Percentiles rank a stretch among this genome's conserved stretches.
Conservation (phyloP, 371 early-diverging fungal species). For the Enterocytospora artemiae region DNA sequence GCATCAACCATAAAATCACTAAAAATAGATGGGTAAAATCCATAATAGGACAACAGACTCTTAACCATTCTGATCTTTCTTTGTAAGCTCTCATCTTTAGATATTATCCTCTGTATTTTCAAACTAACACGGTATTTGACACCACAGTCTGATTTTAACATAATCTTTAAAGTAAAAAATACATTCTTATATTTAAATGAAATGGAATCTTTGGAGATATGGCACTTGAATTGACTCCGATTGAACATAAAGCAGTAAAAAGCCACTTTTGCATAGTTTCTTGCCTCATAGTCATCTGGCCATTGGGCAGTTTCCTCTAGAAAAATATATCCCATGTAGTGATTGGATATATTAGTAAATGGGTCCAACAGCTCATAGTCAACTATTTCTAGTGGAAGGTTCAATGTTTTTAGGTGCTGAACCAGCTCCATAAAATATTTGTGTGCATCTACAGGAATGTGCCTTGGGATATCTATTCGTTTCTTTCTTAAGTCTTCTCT, state of each 20-base stretch:
- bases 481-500: neutral
- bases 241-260: slow-evolving; percentile 36
- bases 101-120: slow-evolving; percentile 10
- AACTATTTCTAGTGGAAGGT: slow-evolving; percentile 30
- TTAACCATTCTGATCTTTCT: slow-evolving; percentile 10
- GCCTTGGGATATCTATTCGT: too few species aligned
- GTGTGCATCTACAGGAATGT: slow-evolving; percentile 16
- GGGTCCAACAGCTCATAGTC: slow-evolving; percentile 8
- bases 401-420: slow-evolving; percentile 21
- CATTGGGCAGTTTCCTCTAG: slow-evolving; percentile 20
- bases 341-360: slow-evolving; percentile 1
- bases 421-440: slow-evolving; percentile 20
- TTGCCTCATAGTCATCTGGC: slow-evolving; percentile 34
- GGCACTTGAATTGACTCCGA: slow-evolving; percentile 10
- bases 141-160: slow-evolving; percentile 1
- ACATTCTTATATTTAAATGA: slow-evolving; percentile 22
- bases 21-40: slow-evolving; percentile 33
- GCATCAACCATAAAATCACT: slow-evolving; percentile 28
- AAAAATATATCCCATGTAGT: slow-evolving; percentile 10
- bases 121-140: neutral
- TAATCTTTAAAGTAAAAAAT: slow-evolving; percentile 27
- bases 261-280: slow-evolving; percentile 36
- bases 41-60: slow-evolving; percentile 18
- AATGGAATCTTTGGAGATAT: slow-evolving; percentile 23
- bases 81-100: neutral